A percentile compares a stretch with the other conserved stretches of the same genome.
These are phyloP conservation scores for Colletotrichum higginsianum DNA, from an alignment of 2,329 filamentous ascomycete species.

Conservation along the genomic window DNA sequence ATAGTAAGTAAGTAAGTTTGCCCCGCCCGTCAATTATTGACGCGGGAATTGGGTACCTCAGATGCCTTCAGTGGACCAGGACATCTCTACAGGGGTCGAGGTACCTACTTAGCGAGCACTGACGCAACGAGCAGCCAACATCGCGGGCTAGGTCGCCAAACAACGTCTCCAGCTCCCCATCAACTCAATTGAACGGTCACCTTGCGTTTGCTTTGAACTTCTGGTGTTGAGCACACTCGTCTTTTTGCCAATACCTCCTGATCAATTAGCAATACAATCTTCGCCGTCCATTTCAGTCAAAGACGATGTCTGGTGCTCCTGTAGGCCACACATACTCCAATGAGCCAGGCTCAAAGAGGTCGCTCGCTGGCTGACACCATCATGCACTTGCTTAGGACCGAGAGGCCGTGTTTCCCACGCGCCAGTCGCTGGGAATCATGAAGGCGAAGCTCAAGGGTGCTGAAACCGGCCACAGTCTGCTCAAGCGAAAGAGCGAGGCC, in stretches of 20 bases:
- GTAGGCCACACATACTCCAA: constrained; percentile 48
- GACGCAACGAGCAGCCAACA: constrained; percentile 16
- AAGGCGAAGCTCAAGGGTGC: constrained; percentile 97
- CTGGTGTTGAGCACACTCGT: not conserved
- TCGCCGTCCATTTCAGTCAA: not conserved
- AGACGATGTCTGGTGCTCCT: constrained; percentile 57
- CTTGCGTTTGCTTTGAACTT: not conserved
- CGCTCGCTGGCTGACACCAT: constrained; percentile 13
- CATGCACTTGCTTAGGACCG: constrained; percentile 74
- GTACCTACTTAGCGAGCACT: constrained; percentile 15
- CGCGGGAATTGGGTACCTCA: too few species aligned
- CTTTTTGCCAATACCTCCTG: too few species aligned
- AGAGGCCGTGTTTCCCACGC: constrained; percentile 97
- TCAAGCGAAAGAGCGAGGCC: constrained; percentile 98
- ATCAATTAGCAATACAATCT: not conserved
- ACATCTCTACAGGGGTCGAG: not conserved
- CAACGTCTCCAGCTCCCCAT: constrained; percentile 17
- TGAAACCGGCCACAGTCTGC: constrained; percentile 90
- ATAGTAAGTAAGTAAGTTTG: too few species aligned
- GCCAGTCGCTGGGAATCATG: constrained; percentile 97
- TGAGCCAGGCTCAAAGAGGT: not conserved
- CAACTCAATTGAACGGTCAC: not conserved
- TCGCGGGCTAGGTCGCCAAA: not conserved
- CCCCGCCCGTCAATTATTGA: too few species aligned
- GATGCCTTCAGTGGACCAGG: too few species aligned